These are phyloP conservation scores for Cicer arietinum DNA, from an alignment of 306 rosid genomes.

Conservation along the genomic window DNA sequence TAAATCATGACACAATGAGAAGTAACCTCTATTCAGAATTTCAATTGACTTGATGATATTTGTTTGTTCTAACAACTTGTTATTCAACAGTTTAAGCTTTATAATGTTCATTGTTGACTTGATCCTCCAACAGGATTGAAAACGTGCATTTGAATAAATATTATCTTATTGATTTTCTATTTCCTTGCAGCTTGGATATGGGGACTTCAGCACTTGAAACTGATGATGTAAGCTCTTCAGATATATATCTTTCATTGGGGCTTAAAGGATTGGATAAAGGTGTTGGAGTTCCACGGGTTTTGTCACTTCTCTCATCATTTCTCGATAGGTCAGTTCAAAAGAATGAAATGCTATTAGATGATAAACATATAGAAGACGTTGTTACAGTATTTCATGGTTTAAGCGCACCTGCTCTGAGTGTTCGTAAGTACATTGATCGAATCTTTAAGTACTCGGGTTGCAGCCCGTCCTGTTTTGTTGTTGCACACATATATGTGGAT, in stretches of 20 bases:
- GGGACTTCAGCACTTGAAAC: constrained; percentile 63
- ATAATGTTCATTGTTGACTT: constrained; percentile 19
- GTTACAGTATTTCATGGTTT: constrained; percentile 83
- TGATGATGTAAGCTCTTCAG: constrained; percentile 52
- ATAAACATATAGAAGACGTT: constrained; percentile 54
- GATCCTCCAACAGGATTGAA: constrained; percentile 11
- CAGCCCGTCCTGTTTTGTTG: constrained; percentile 95
- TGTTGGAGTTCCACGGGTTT: constrained; percentile 72
- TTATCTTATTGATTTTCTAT: constrained; percentile 25
- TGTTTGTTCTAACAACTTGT: background rate
- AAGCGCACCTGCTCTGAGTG: constrained; percentile 78
- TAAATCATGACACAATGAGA: constrained; percentile 14
- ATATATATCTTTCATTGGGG: constrained; percentile 71
- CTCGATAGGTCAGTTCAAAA: constrained; percentile 76
- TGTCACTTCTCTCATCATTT: constrained; percentile 78
- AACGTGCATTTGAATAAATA: constrained; percentile 13
- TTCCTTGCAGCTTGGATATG: constrained; percentile 71
- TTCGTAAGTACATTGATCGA: constrained; percentile 77
- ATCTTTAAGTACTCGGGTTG: constrained; percentile 91
- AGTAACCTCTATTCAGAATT: background rate
- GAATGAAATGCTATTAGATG: constrained; percentile 66
- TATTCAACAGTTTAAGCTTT: constrained; percentile 1
- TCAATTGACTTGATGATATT: constrained; percentile 20
- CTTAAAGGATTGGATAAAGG: constrained; percentile 64
- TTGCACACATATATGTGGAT: constrained; percentile 78